Evolutionary conservation across 2,329 filamentous ascomycete species (phyloP), one percentile per base, ranked within the genome.

Genomic region (Ilyonectria sp.): DNA sequence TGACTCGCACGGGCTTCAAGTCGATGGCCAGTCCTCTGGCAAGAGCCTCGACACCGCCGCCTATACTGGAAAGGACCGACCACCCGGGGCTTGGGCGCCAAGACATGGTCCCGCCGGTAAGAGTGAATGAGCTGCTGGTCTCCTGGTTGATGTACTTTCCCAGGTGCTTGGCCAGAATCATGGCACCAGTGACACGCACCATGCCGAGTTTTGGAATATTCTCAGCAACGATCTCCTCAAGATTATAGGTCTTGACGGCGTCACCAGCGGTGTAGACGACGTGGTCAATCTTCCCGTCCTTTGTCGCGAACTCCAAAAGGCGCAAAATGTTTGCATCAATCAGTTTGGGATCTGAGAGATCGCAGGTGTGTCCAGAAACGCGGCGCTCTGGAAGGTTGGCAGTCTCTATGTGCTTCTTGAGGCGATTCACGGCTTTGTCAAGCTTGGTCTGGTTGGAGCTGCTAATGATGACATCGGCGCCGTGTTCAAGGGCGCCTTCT

Each of bases 1-100:
- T 93, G 29, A 92, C 90, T 2, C 91, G 80, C 9, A 92, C 78
- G 0, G 91, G 91, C 69, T 84, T 85, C 62, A 93, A 74, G 72
- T 93, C 90, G 35, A 92, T 73, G 2, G 91, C 91, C 37, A 93
- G 79, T 3, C 83, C 85, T 2, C 87, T 82, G 2, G 83, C 82
- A 75, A 92, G 82, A 3, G 85, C 84, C 56, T 89, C 82, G 7
- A 88, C 69, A 0, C 85, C 89, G 0, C 86, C 84, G 0, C 83
- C 84, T 59, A 84, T 86, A 2, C 80, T 79, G 0, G 82, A 82
- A 1, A 88, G 70, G 21, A 89, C 79, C 4, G 80, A 79, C 86
- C 86, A 90, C 23, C 85, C 81, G 1, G 84, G 81, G 1, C 81
- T 77, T 0, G 90, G 90, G 21, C 83, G 83, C 71, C 88, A 82